Evolutionary conservation across 169 alveolate species (phyloP).

Genomic region (Plasmodium gallinaceum): DNA sequence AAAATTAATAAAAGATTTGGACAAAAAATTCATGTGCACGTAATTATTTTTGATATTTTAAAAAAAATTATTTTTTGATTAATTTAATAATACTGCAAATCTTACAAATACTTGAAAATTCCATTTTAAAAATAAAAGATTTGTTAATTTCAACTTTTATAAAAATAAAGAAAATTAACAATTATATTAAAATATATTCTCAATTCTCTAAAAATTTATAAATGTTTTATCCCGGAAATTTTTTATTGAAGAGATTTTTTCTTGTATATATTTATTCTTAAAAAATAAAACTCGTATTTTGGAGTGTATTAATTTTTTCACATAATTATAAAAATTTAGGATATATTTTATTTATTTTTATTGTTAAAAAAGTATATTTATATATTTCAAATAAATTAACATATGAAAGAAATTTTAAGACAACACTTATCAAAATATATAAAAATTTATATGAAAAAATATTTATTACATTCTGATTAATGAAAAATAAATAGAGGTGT

Average conservation of each 20-base stretch:
- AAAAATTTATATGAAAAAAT: neutral
- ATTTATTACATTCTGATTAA: neutral
- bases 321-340: neutral
- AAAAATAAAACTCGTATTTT: neutral
- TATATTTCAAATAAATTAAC: too few species aligned
- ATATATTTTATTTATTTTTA: neutral
- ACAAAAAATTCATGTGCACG: neutral
- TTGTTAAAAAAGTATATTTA: too few species aligned
- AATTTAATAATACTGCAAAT: neutral
- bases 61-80: neutral
- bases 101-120: neutral
- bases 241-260: neutral
- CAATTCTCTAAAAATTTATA: conserved; percentile 3
- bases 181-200: conserved; percentile 19
- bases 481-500: neutral
- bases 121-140: conserved; percentile 1
- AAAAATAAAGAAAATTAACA: neutral
- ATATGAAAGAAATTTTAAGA: neutral
- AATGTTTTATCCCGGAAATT: neutral
- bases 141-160: neutral
- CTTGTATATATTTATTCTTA: neutral
- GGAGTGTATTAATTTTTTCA: too few species aligned
- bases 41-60: neutral
- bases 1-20: neutral
- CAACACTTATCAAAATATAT: neutral